phyloP scores from a whole-genome alignment of 2,329 filamentous ascomycete species.

The Bipolaris gigantea region DNA sequence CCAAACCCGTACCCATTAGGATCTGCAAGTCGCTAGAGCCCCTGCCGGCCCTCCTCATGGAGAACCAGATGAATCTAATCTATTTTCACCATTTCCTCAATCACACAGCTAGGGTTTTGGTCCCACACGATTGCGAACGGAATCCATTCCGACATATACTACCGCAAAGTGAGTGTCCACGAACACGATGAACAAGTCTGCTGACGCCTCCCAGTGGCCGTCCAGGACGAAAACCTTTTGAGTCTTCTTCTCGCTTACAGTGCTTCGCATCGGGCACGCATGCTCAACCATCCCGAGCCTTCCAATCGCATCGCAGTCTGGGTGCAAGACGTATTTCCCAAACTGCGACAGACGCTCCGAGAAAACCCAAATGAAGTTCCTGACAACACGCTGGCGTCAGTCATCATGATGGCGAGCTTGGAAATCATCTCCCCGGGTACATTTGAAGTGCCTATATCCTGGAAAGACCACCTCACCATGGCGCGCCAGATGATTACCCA shows the following conservation, averaged over 20 bases:
- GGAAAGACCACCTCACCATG: slow-evolving; percentile 77
- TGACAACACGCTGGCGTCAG: slow-evolving; percentile 74
- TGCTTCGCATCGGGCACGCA: slow-evolving; percentile 77
- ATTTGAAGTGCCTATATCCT: slow-evolving; percentile 77
- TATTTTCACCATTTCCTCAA: slow-evolving; percentile 76
- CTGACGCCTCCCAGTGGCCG: slow-evolving; percentile 57
- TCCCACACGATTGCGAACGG: slow-evolving; percentile 63
- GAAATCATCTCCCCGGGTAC: slow-evolving; percentile 82
- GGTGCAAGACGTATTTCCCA: slow-evolving; percentile 78
- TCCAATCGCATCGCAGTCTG: slow-evolving; percentile 76
- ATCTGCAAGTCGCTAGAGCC: slow-evolving; percentile 61
- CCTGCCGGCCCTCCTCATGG: slow-evolving; percentile 59
- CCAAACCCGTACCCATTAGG: slow-evolving; percentile 66
- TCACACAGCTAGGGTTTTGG: slow-evolving; percentile 71
- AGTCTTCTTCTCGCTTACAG: slow-evolving; percentile 80
- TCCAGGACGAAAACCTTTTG: slow-evolving; percentile 70
- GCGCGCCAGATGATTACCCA: slow-evolving; percentile 74
- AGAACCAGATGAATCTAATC: slow-evolving; percentile 80
- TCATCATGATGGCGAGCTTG: slow-evolving; percentile 81
- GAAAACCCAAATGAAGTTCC: slow-evolving; percentile 57
- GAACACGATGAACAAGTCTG: not conserved
- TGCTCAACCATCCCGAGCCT: slow-evolving; percentile 74
- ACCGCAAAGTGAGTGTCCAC: slow-evolving; percentile 58
- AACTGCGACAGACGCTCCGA: slow-evolving; percentile 67
- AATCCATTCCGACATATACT: slow-evolving; percentile 64